Base-by-base conservation (phyloP, 1,139 yeast species). In the Saccharomycopsis hybrid region DNA sequence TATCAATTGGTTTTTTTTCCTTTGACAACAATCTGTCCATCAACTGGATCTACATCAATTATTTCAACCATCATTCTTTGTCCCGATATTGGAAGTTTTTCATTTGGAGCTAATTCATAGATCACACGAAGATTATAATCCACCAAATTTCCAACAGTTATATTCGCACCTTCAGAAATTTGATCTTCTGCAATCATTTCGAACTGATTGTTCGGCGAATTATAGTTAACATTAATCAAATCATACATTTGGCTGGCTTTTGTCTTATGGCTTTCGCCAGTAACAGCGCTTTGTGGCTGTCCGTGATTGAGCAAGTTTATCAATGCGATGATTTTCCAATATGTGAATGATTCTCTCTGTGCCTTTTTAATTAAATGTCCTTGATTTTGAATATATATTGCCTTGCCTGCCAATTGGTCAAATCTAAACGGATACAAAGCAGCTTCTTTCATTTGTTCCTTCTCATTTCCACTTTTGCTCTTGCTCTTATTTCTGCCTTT, bases 181-280 rank as follows among this genome's bases (percentile, higher is more conserved):
- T n/a, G n/a, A n/a, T n/a, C n/a, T n/a, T n/a, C n/a, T n/a, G n/a
- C n/a, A n/a, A n/a, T n/a, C n/a, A n/a, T n/a, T n/a, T n/a, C n/a
- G 39, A 3, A 77, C 71, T 40, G 18, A 36, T 50, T 50, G 64
- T 68, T 30, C 71, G 65, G 9, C 66, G 63, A 5, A 73, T 68
- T 38, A 68, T 60, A 31, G 71, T 53, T 43, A 13, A 46, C 37
- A 18, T 46, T 13, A 3, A 52, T 7, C 1, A 51, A 32, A 5
- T 28, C 28, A 9, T 46, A 48, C 9, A 28, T n/a, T 9, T 31
- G 33, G 33, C 8, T n/a, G n/a, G n/a, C n/a, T n/a, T n/a, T n/a
- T n/a, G n/a, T n/a, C n/a, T n/a, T 31, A 31, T 9, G 5, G 33
- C 33, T 31, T 7, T 31, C 9, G 33, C 9, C 33, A 9, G 8